Evolutionary conservation across 108 stramenopile genomes (phyloP).

Genomic region (Skeletonema costatum): DNA sequence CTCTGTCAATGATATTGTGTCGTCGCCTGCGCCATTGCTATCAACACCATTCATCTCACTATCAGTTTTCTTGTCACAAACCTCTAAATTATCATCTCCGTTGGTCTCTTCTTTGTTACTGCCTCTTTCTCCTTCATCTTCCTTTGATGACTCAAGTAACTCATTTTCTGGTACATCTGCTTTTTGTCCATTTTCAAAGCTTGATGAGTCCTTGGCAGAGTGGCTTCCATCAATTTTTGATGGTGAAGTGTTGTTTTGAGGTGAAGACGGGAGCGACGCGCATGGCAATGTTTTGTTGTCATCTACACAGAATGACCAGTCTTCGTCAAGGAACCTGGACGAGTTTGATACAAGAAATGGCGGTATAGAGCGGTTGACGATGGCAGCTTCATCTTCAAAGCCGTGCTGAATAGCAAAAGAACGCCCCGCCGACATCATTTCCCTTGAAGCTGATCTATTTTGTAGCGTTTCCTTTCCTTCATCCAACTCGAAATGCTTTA

Average conservation of each 20-base stretch:
- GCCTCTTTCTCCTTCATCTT: background rate
- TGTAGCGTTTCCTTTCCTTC: background rate
- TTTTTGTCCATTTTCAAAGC: constrained; percentile 37
- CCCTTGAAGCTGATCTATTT: background rate
- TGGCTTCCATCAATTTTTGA: constrained; percentile 15
- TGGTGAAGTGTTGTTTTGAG: constrained; percentile 15
- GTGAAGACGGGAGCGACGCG: constrained; percentile 1
- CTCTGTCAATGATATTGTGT: background rate
- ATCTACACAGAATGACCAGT: constrained; percentile 31
- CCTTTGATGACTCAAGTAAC: background rate
- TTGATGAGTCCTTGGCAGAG: background rate
- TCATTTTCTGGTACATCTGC: background rate
- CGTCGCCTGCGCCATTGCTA: background rate
- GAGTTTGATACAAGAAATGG: background rate
- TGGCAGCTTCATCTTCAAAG: background rate
- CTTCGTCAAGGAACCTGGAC: background rate
- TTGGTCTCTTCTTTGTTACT: background rate
- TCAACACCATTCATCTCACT: background rate
- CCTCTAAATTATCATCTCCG: background rate
- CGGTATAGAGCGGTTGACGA: background rate
- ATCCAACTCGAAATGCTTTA: constrained; percentile 12
- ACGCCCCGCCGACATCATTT: constrained; percentile 12
- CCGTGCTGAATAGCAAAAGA: background rate
- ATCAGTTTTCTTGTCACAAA: background rate
- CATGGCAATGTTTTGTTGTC: background rate